Evolutionary conservation across 306 rosid species (phyloP).

Genomic region (Luffa acutangula): DNA sequence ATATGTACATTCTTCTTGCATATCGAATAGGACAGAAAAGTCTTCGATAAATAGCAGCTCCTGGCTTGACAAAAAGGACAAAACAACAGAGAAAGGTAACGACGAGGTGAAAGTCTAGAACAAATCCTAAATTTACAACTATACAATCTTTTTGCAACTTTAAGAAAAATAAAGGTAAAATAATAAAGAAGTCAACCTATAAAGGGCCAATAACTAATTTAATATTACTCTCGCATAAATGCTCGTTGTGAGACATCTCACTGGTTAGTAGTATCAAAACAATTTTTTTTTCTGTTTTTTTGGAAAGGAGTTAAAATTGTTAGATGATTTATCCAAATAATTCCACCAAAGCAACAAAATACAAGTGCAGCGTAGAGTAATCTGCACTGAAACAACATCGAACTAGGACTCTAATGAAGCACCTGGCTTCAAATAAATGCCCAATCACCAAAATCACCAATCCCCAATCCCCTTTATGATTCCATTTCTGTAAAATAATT

Average conservation of each 20-base stretch:
- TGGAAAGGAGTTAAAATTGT: too few species aligned
- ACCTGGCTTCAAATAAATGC: not conserved
- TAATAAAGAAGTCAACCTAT: not conserved
- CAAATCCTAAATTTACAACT: too few species aligned
- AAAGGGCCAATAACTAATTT: not conserved
- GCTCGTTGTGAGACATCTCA: not conserved
- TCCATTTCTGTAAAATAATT: not conserved
- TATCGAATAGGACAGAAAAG: not conserved
- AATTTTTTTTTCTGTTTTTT: too few species aligned
- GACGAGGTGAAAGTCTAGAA: too few species aligned
- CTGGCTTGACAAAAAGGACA: not conserved
- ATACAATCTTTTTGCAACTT: not conserved
- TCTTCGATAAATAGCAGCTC: not conserved
- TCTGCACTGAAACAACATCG: conserved; percentile 30
- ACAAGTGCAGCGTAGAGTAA: conserved; percentile 56
- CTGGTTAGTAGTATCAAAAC: not conserved
- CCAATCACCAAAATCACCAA: not conserved
- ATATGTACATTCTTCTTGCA: too few species aligned
- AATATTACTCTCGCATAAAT: not conserved
- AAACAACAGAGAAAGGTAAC: too few species aligned
- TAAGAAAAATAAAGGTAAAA: not conserved
- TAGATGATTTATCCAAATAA: not conserved
- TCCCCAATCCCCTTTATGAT: too few species aligned
- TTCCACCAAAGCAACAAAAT: not conserved
- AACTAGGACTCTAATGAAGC: not conserved